Percentiles rank a stretch among this genome's conserved stretches.
These are phyloP conservation scores for Scheffersomyces stipitis DNA, from an alignment of 805 yeast genomes.

Conservation along the genomic window DNA sequence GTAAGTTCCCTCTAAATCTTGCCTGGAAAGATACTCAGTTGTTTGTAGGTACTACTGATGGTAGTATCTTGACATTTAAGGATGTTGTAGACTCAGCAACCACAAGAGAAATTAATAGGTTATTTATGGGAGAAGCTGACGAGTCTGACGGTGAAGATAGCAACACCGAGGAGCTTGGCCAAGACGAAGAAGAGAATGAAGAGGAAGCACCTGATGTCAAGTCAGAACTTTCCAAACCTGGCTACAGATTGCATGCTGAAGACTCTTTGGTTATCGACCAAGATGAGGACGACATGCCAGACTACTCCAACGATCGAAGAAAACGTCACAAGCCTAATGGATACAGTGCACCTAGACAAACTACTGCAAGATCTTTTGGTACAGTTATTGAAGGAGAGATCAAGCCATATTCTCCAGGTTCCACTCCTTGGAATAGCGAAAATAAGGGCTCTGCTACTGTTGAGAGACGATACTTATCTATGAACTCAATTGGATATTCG, in stretches of 20 bases:
- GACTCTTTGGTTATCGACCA: slow-evolving; percentile 38
- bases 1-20: slow-evolving; percentile 18
- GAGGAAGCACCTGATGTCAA: not conserved
- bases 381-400: slow-evolving; percentile 28
- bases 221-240: too few species aligned
- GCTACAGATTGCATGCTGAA: slow-evolving; percentile 22
- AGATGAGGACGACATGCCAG: slow-evolving; percentile 31
- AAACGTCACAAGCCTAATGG: slow-evolving; percentile 25
- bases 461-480: slow-evolving; percentile 73
- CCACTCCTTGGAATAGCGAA: slow-evolving; percentile 68
- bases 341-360: not conserved
- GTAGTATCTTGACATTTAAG: slow-evolving; percentile 32
- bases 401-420: slow-evolving; percentile 79
- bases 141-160: slow-evolving; percentile 26
- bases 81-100: slow-evolving; percentile 7
- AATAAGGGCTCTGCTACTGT: slow-evolving; percentile 21
- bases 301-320: slow-evolving; percentile 14
- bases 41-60: slow-evolving; percentile 44
- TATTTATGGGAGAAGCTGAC: slow-evolving; percentile 21
- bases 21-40: slow-evolving; percentile 28
- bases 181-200: slow-evolving; percentile 12
- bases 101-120: slow-evolving; percentile 8
- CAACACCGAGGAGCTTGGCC: slow-evolving; percentile 18
- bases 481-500: slow-evolving; percentile 78
- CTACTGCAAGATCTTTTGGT: slow-evolving; percentile 19